Evolutionary conservation across 306 rosid species (phyloP), one percentile per base, ranked within the genome.

Genomic region (Cyclanthera cordifolia): DNA sequence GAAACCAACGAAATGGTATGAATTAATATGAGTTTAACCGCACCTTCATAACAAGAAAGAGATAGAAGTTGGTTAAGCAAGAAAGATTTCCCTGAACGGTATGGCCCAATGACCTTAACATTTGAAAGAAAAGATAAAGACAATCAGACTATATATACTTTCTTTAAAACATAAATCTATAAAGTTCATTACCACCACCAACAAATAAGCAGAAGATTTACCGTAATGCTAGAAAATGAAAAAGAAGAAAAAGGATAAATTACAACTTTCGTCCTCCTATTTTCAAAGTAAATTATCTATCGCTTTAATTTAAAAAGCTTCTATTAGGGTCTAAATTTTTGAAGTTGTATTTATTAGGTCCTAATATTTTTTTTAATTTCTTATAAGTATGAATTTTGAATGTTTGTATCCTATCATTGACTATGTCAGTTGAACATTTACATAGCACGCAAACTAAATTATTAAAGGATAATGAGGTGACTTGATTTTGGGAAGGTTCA

Each of bases 11-110:
- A 49, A 5, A 28, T 46, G 49, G 54, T 28, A 76, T 41, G 43
- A 30, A 74, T 64, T 61, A 67, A 55, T 73, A 20, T 30, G 51
- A 63, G 69, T 63, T 32, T 64, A 60, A n/a, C n/a, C 20, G 61
- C 71, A 87, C 98, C 98, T 93, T 89, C 95, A 81, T 86, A 69
- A 74, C 96, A 93, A 80, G 96, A 87, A 83, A 93, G 96, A 65
- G 98, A 89, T 72, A 93, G 98, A 56, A 93, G 94, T 72, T 93
- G 98, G 75, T 93, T 93, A 66, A 93, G 96, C 82, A 89, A 85
- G 84, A 89, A 93, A 4, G 96, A 93, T 74, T 93, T 93, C 76
- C 98, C 98, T 45, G 95, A 92, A 66, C 98, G 95, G 79, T 92
- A 86, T 4, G 96, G 98, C 75, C 98, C 96, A 81, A 92, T 92